A percentile compares a stretch with the other conserved stretches of the same genome.
phyloP scores from a whole-genome alignment of 495 filamentous ascomycete genomes.

The Neurospora sp. region DNA sequence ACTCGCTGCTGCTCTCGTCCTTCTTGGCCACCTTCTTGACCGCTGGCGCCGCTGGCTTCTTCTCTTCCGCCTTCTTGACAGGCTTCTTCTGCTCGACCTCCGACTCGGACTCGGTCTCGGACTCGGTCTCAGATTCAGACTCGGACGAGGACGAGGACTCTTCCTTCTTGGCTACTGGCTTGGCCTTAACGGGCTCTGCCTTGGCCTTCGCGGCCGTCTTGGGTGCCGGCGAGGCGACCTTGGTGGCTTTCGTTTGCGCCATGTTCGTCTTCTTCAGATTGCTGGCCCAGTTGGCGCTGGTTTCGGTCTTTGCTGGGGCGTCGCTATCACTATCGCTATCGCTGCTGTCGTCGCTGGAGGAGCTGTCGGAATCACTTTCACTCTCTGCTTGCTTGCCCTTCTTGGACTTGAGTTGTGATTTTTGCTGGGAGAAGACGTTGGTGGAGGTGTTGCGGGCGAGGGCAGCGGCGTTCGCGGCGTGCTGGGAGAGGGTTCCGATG shows the following conservation, averaged over 20 bases:
- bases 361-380: conserved; percentile 3
- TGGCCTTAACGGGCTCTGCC: not conserved
- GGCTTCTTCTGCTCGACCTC: conserved; percentile 3
- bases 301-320: not conserved
- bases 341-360: conserved; percentile 18
- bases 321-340: conserved; percentile 20
- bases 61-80: conserved; percentile 2
- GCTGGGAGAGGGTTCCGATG: conserved; percentile 21
- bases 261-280: conserved; percentile 6
- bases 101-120: conserved; percentile 12
- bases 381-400: conserved; percentile 9
- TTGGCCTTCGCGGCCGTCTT: conserved; percentile 3
- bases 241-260: conserved; percentile 2
- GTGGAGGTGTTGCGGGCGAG: conserved; percentile 15
- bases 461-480: conserved; percentile 16
- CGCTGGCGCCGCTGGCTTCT: conserved; percentile 1
- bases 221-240: not conserved
- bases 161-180: conserved; percentile 3
- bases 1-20: conserved; percentile 5
- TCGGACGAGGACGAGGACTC: conserved; percentile 5
- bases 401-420: conserved; percentile 14
- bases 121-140: conserved; percentile 13
- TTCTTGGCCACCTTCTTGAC: conserved; percentile 5
- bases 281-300: conserved; percentile 2
- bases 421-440: conserved; percentile 8